A percentile compares a stretch with the other conserved stretches of the same genome.
Conservation (phyloP, 148 eudicot genomes). For the Silene uniflora region DNA sequence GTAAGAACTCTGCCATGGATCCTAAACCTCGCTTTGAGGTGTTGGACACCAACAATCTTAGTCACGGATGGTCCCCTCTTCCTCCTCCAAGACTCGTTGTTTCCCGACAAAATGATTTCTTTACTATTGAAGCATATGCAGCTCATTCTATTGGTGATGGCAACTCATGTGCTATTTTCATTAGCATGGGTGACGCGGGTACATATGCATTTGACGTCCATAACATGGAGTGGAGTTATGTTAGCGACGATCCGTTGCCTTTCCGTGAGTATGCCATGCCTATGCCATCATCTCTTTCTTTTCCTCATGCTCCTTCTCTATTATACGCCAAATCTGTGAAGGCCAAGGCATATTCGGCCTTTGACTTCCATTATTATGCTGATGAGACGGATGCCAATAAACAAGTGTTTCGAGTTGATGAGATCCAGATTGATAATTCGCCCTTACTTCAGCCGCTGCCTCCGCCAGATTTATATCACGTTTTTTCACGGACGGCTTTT, state of each 20-base stretch:
- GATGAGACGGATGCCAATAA: neutral
- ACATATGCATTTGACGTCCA: neutral
- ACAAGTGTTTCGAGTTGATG: neutral
- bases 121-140: neutral
- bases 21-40: neutral
- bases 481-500: neutral
- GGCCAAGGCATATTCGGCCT: neutral
- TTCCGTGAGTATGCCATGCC: neutral
- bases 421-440: neutral
- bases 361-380: neutral
- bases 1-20: neutral
- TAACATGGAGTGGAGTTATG: neutral
- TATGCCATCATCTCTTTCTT: neutral
- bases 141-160: neutral
- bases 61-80: neutral
- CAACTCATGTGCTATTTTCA: neutral
- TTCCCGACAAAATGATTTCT: neutral
- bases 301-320: neutral
- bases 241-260: neutral
- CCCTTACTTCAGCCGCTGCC: neutral
- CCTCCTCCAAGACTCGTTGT: neutral
- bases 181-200: neutral
- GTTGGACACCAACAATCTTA: neutral
- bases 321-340: neutral
- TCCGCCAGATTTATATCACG: neutral